Percentiles rank a stretch among this genome's conserved stretches.
Evolutionary conservation across 1,139 yeast genomes (phyloP).

Genomic region (Zhuliangozyma blackwelliae): DNA sequence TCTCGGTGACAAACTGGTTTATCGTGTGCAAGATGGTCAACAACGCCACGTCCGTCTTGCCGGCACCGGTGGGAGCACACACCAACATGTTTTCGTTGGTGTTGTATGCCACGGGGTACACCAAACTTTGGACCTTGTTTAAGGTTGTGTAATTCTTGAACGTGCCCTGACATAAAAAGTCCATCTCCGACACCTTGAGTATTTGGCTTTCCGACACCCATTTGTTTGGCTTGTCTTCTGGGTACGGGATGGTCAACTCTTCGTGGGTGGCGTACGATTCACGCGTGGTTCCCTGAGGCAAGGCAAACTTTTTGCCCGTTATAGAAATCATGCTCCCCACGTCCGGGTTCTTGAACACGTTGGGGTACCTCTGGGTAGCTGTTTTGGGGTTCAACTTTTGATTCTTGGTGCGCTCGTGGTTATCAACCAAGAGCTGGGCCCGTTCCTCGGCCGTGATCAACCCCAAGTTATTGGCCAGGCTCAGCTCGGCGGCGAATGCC

Average conservation of each 20-base stretch:
- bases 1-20: conserved; percentile 56
- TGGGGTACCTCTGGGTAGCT: conserved; percentile 64
- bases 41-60: conserved; percentile 96
- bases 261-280: conserved; percentile 62
- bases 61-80: conserved; percentile 99
- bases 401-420: conserved; percentile 48
- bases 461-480: conserved; percentile 17
- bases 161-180: conserved; percentile 76
- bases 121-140: conserved; percentile 88
- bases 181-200: conserved; percentile 59
- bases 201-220: conserved; percentile 52
- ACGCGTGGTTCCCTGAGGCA: conserved; percentile 82
- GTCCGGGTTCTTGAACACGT: conserved; percentile 74
- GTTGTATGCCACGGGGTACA: conserved; percentile 86
- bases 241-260: conserved; percentile 78
- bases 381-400: conserved; percentile 46
- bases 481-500: conserved; percentile 5
- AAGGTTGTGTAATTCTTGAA: conserved; percentile 73
- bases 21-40: conserved; percentile 77
- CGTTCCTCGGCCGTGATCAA: conserved; percentile 56
- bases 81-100: conserved; percentile 94
- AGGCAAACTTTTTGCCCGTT: conserved; percentile 71
- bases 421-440: conserved; percentile 52
- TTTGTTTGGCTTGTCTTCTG: conserved; percentile 45
- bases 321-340: conserved; percentile 64